Base-by-base conservation (phyloP, 495 filamentous ascomycete genomes). In the Halenospora varia region DNA sequence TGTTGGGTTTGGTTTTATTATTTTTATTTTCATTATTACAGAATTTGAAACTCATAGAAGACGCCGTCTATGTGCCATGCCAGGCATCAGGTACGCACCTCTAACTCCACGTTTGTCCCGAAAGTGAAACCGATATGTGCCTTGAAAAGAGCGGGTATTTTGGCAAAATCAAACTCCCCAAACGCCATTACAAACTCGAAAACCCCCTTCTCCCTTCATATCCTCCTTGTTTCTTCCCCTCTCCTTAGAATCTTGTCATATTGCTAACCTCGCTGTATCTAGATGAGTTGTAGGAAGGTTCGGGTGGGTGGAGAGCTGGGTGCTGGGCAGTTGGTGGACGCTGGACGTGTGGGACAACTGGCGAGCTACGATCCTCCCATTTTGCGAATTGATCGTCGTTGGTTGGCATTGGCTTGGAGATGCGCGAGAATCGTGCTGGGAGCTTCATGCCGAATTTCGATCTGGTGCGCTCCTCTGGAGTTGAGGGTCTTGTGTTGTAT, bases 311-410 rank as follows among this genome's bases (percentile, higher is more conserved):
- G 47, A 68, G 70, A 4, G 70, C 70, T 19, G 79, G 79, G 61
- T 82, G 79, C 48, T 79, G 54, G 6, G 75, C 75, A 48, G 77
- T 77, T 10, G 74, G 69, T 2, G 79, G 79, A 9, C 79, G 73
- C 66, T 77, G 73, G 20, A 81, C 50, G 3, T 69, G 69, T 10
- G 77, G 78, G 13, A 73, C 62, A 57, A 82, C 72, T 44, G 79
- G 79, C 55, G 77, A 80, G 53, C 68, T 64, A 47, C 77, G 72
- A n/a, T 53, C 51, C 29, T 64, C 49, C 50, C 46, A 67, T 23
- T 61, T 54, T 10, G 17, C 10, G 47, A 63, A 59, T 25, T 57
- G 56, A 41, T 63, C 63, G 2, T 51, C 48, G 50, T 66, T 54
- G 25, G 40, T 56, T 0, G 55, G 70, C 50, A 48, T 68, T 59